Percentiles rank a stretch among this genome's conserved stretches.
phyloP scores from a whole-genome alignment of 2,329 filamentous ascomycete genomes.

The Gaeumannomyces sp. region DNA sequence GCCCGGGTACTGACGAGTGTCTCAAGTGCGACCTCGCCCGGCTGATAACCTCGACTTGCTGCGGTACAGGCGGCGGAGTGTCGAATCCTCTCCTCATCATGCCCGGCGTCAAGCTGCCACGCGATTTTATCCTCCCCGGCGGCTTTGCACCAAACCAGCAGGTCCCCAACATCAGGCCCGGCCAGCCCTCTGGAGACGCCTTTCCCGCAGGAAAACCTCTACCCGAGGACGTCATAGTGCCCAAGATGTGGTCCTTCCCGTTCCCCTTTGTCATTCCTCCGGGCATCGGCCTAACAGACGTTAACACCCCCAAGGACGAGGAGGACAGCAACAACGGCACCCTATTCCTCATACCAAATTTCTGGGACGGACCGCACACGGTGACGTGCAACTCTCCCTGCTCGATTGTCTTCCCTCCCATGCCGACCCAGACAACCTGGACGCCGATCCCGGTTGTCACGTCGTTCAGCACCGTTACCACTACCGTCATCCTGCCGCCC shows the following conservation, averaged over 20 bases:
- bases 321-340: not conserved
- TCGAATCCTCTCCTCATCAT: not conserved
- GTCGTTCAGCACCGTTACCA: not conserved
- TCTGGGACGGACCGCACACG: not conserved
- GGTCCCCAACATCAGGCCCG: not conserved
- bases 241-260: conserved; percentile 1
- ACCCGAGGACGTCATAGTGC: not conserved
- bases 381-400: conserved; percentile 8
- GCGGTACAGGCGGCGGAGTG: conserved; percentile 1
- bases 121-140: not conserved
- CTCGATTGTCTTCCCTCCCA: conserved; percentile 10
- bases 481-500: not conserved
- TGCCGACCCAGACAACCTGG: not conserved
- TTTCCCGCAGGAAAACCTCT: not conserved
- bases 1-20: not conserved
- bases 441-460: not conserved
- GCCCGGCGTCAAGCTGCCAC: not conserved
- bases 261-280: conserved; percentile 2
- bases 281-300: conserved; percentile 2
- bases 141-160: not conserved
- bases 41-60: not conserved
- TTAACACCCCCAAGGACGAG: not conserved
- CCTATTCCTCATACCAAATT: not conserved
- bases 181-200: not conserved
- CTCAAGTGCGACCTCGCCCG: not conserved